Percentiles rank a stretch among this genome's conserved stretches.
Conservation (phyloP, 257 asterid species). For the Handroanthus guayacan region DNA sequence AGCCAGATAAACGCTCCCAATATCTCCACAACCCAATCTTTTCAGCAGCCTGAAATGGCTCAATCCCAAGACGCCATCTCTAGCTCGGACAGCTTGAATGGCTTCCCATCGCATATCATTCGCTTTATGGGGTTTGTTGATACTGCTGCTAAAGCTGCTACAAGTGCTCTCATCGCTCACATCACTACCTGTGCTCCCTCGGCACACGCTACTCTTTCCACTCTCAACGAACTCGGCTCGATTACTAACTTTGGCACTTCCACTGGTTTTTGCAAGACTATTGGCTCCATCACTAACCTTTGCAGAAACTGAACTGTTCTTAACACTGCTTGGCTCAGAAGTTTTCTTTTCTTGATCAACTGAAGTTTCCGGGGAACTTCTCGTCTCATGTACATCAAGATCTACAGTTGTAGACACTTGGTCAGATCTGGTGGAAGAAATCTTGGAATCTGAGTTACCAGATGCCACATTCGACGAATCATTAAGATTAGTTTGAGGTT, state of each 20-base stretch:
- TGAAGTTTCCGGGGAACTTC: constrained; percentile 36
- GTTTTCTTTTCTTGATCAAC: constrained; percentile 45
- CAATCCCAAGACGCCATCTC: constrained; percentile 54
- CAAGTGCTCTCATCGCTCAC: constrained; percentile 62
- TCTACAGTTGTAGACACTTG: constrained; percentile 40
- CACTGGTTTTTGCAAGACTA: constrained; percentile 44
- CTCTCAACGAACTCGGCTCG: constrained; percentile 47
- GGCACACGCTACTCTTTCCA: constrained; percentile 52
- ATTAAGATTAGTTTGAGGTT: constrained; percentile 23
- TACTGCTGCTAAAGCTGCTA: constrained; percentile 63
- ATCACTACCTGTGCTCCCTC: constrained; percentile 57
- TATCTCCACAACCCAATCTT: constrained; percentile 65
- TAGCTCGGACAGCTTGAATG: constrained; percentile 50
- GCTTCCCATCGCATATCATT: constrained; percentile 58
- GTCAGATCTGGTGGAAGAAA: constrained; percentile 36
- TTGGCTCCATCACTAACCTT: constrained; percentile 46
- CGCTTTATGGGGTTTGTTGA: constrained; percentile 64
- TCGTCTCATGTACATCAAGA: constrained; percentile 34
- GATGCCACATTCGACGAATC: constrained; percentile 25
- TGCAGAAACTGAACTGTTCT: constrained; percentile 50
- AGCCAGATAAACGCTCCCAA: constrained; percentile 64
- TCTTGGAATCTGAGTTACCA: constrained; percentile 42
- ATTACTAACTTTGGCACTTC: constrained; percentile 43
- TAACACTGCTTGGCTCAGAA: constrained; percentile 43
- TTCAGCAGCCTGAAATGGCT: constrained; percentile 62